Evolutionary conservation across 768 basidiomycete genomes (phyloP).

Genomic region (Sutorius australiensis): DNA sequence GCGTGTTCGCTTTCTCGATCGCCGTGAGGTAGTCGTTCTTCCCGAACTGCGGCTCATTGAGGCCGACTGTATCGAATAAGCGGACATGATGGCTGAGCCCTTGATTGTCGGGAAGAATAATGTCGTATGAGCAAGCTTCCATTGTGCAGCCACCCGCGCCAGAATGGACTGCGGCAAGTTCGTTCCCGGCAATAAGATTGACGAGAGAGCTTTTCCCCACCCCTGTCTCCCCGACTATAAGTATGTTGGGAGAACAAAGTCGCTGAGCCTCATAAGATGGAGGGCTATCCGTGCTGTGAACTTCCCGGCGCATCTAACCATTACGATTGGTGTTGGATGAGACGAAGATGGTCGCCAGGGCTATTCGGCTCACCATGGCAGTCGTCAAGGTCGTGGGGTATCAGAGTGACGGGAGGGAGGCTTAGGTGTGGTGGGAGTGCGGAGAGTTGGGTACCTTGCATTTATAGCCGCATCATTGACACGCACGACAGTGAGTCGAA

Average conservation of each 20-base stretch:
- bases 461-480: constrained; percentile 17
- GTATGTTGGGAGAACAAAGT: constrained; percentile 34
- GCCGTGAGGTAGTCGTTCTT: constrained; percentile 26
- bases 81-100: constrained; percentile 20
- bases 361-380: constrained; percentile 11
- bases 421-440: neutral
- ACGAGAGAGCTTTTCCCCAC: constrained; percentile 40
- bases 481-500: neutral
- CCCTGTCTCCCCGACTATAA: constrained; percentile 34
- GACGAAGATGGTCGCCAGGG: neutral
- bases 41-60: constrained; percentile 25
- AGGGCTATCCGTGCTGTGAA: constrained; percentile 6
- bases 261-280: constrained; percentile 21
- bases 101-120: constrained; percentile 17
- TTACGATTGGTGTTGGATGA: constrained; percentile 1
- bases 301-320: constrained; percentile 13
- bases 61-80: constrained; percentile 35
- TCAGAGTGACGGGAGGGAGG: constrained; percentile 1
- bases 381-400: neutral
- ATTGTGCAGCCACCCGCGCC: constrained; percentile 37
- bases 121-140: constrained; percentile 23
- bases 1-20: constrained; percentile 30
- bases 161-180: constrained; percentile 27
- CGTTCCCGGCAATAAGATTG: constrained; percentile 34
- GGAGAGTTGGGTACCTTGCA: neutral